Conservation (phyloP, 306 rosid species). For the Pterocarpus macrocarpus region DNA sequence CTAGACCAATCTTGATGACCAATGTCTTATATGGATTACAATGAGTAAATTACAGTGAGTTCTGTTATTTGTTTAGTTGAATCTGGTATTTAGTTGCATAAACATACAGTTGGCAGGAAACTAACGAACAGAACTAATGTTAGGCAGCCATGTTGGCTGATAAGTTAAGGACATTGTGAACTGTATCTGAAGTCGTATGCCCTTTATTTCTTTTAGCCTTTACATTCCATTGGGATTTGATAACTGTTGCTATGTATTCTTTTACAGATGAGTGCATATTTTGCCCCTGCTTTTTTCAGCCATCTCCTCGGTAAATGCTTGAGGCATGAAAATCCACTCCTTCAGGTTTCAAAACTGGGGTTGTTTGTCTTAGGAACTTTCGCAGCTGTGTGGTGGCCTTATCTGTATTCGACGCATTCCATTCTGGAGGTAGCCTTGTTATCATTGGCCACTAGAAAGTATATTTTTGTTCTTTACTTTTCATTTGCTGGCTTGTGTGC, state of each 20-base stretch:
- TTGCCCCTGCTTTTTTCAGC: constrained; percentile 94
- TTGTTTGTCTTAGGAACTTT: constrained; percentile 79
- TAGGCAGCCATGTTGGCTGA: neutral
- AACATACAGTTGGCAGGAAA: constrained; percentile 24
- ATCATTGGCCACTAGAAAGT: constrained; percentile 13
- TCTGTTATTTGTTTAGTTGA: constrained; percentile 13
- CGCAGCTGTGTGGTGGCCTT: constrained; percentile 89
- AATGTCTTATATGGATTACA: constrained; percentile 2
- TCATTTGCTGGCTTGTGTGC: neutral
- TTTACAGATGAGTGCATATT: constrained; percentile 91
- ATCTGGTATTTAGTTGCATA: constrained; percentile 25
- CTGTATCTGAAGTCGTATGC: constrained; percentile 7
- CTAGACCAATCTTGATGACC: constrained; percentile 17
- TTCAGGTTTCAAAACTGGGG: constrained; percentile 83
- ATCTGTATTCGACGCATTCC: constrained; percentile 72
- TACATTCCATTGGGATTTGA: neutral
- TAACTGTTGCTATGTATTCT: constrained; percentile 42
- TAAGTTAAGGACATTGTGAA: constrained; percentile 19
- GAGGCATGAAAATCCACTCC: constrained; percentile 68
- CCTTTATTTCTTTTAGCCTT: neutral
- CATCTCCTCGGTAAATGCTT: constrained; percentile 88
- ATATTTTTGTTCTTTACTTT: constrained; percentile 3
- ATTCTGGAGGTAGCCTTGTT: constrained; percentile 62
- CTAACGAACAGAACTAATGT: neutral
- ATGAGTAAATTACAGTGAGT: neutral